A percentile compares a stretch with the other conserved stretches of the same genome.
phyloP scores from a whole-genome alignment of 352 stramenopile species.

The Peronospora destructor region DNA sequence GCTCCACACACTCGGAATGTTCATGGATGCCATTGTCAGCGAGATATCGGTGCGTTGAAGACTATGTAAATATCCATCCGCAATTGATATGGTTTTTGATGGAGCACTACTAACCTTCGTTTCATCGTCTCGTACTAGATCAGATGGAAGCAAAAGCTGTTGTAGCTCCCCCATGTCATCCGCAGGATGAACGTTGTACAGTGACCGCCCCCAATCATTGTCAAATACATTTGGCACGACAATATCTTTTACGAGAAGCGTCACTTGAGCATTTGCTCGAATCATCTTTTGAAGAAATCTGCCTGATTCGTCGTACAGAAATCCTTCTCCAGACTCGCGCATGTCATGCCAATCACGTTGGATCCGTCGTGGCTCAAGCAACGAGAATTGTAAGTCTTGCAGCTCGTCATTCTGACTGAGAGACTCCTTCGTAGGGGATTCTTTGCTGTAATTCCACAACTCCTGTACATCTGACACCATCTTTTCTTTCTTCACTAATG shows the following conservation, averaged over 20 bases:
- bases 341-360: conserved; percentile 20
- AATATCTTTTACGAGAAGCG: conserved; percentile 13
- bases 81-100: conserved; percentile 15
- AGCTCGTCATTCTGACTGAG: neutral
- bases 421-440: neutral
- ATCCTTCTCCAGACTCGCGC: neutral
- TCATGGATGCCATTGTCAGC: conserved; percentile 29
- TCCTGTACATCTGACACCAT: neutral
- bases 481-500: neutral
- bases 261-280: conserved; percentile 9
- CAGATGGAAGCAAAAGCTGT: conserved; percentile 25
- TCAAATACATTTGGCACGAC: conserved; percentile 20
- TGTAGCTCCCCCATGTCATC: conserved; percentile 5
- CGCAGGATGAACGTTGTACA: neutral
- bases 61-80: conserved; percentile 11
- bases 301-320: conserved; percentile 18
- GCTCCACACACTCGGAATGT: conserved; percentile 31
- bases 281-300: conserved; percentile 18
- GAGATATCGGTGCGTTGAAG: conserved; percentile 18
- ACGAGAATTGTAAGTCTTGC: neutral
- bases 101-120: conserved; percentile 10
- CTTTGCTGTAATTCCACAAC: conserved; percentile 5
- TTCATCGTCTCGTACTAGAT: conserved; percentile 23
- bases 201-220: conserved; percentile 1
- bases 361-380: conserved; percentile 6